Conservation (phyloP, 257 asterid genomes). For the Solanum lycopersicoides region DNA sequence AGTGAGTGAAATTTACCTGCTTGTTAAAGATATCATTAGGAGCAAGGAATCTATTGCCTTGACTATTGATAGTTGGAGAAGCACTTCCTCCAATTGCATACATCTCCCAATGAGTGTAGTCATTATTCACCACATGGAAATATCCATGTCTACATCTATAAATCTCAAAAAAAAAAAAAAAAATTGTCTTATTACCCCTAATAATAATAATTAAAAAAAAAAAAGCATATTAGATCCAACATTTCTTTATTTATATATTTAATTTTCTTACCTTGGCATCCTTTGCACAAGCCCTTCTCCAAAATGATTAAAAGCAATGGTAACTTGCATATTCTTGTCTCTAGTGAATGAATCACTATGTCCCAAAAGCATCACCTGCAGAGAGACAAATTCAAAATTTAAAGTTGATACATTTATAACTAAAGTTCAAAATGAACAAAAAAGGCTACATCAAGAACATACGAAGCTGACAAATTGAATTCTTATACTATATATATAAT, state of each 20-base stretch:
- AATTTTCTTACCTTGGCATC: conserved; percentile 64
- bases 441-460: neutral
- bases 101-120: conserved; percentile 93
- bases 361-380: conserved; percentile 53
- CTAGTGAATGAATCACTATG: conserved; percentile 46
- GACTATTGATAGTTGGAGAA: conserved; percentile 78
- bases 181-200: neutral
- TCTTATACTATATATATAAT: too few species aligned
- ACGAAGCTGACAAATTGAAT: fast-evolving
- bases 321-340: conserved; percentile 81
- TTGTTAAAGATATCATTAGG: conserved; percentile 44
- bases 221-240: neutral
- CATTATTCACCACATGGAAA: conserved; percentile 94
- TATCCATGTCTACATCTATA: conserved; percentile 83
- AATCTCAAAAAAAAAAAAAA: neutral
- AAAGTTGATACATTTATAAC: neutral
- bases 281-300: conserved; percentile 92
- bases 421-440: neutral
- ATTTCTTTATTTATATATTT: neutral
- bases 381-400: neutral
- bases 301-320: conserved; percentile 85
- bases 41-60: conserved; percentile 79
- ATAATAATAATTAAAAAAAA: neutral
- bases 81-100: conserved; percentile 96
- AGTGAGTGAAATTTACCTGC: conserved; percentile 32